A percentile compares a stretch with the other conserved stretches of the same genome.
Conservation (phyloP, 495 filamentous ascomycete species). For the Penicillium fimorum region DNA sequence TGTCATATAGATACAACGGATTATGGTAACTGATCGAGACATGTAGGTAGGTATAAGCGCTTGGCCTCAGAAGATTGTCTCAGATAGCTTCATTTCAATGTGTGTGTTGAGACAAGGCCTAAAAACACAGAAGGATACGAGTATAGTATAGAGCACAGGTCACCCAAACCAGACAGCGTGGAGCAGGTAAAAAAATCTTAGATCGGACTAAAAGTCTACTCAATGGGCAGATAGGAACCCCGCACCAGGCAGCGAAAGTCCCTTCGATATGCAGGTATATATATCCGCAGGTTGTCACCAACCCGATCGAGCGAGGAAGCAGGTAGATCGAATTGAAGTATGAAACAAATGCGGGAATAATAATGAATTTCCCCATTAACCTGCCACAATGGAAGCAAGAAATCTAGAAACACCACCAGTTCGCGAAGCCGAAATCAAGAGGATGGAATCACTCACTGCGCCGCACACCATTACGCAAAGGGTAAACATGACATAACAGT, state of each 20-base stretch:
- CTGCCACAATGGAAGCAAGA: not conserved
- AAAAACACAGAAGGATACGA: not conserved
- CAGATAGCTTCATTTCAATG: not conserved
- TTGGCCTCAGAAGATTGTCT: not conserved
- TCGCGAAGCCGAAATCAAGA: conserved; percentile 8
- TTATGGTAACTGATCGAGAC: not conserved
- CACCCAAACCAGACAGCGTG: not conserved
- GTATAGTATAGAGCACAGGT: not conserved
- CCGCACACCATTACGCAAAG: conserved; percentile 24
- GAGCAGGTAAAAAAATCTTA: not conserved
- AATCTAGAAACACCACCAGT: conserved; percentile 21
- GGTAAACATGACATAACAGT: not conserved
- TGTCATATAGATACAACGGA: not conserved
- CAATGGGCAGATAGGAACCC: not conserved
- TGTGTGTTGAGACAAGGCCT: not conserved
- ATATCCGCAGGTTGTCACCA: not conserved
- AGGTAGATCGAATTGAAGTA: not conserved
- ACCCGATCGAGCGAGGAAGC: not conserved
- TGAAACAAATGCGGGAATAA: not conserved
- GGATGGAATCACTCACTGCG: conserved; percentile 14
- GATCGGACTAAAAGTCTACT: not conserved
- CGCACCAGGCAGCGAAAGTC: not conserved
- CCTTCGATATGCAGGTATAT: not conserved
- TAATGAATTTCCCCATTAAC: not conserved
- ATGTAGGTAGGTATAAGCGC: not conserved